Conservation (phyloP, 306 rosid species). For the Lathyrus sativus region DNA sequence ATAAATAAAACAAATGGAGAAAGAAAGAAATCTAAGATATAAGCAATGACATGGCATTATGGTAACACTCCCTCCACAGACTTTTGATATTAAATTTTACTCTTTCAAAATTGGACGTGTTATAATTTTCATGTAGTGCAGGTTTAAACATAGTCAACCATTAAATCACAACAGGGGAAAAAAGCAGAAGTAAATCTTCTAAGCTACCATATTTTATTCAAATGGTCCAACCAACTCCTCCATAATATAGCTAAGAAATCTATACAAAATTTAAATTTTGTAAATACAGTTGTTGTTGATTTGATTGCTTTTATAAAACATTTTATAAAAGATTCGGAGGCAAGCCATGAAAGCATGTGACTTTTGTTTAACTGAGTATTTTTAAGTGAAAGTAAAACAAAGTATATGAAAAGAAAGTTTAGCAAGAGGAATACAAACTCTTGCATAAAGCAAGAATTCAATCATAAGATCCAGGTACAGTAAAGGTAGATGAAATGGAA, state of each 20-base stretch:
- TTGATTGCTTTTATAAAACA: too few species aligned
- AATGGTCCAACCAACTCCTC: neutral
- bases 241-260: constrained; percentile 10
- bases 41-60: constrained; percentile 8
- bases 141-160: constrained; percentile 29
- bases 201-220: constrained; percentile 5
- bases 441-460: too few species aligned
- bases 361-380: too few species aligned
- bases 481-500: too few species aligned
- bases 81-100: constrained; percentile 9
- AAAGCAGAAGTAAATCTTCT: constrained; percentile 12
- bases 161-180: neutral
- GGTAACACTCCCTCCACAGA: neutral
- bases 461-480: too few species aligned
- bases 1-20: neutral
- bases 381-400: too few species aligned
- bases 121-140: constrained; percentile 16
- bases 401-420: too few species aligned
- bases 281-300: too few species aligned
- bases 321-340: too few species aligned
- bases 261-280: neutral
- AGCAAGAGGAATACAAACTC: too few species aligned
- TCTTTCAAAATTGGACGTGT: constrained; percentile 4
- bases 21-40: neutral
- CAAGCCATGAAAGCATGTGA: too few species aligned